Percentiles rank a stretch among this genome's conserved stretches.
phyloP scores from a whole-genome alignment of 1,139 yeast genomes.

The Lodderomyces orthopsilosis region DNA sequence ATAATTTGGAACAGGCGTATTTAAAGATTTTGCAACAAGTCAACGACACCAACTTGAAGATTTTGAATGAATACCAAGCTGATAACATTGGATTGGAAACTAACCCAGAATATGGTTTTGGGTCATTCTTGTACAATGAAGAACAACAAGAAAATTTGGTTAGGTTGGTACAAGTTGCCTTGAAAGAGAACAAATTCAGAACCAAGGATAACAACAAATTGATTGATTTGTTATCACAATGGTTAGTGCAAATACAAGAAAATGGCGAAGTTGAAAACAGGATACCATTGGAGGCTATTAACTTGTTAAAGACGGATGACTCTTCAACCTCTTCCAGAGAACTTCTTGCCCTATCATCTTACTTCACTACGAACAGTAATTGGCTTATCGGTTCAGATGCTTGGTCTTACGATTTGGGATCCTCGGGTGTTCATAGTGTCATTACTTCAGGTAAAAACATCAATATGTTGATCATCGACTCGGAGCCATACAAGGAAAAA shows the following conservation, averaged over 20 bases:
- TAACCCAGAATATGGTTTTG: slow-evolving; percentile 86
- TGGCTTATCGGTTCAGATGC: slow-evolving; percentile 96
- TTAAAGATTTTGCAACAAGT: slow-evolving; percentile 71
- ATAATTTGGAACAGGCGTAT: slow-evolving; percentile 72
- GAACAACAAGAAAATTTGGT: slow-evolving; percentile 50
- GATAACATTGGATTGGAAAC: slow-evolving; percentile 43
- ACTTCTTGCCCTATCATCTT: slow-evolving; percentile 45
- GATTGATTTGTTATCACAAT: slow-evolving; percentile 60
- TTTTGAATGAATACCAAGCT: slow-evolving; percentile 52
- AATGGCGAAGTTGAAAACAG: slow-evolving; percentile 26
- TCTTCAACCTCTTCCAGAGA: slow-evolving; percentile 37
- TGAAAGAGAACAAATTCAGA: slow-evolving; percentile 49
- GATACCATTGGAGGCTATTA: slow-evolving; percentile 33
- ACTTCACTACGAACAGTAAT: slow-evolving; percentile 48
- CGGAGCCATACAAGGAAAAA: slow-evolving; percentile 70
- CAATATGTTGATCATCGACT: slow-evolving; percentile 84
- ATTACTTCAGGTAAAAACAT: slow-evolving; percentile 73
- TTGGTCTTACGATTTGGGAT: slow-evolving; percentile 92
- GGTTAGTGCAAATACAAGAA: slow-evolving; percentile 54
- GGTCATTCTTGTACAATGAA: slow-evolving; percentile 61
- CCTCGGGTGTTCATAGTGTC: slow-evolving; percentile 87
- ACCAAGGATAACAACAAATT: slow-evolving; percentile 47
- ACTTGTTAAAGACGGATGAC: slow-evolving; percentile 41
- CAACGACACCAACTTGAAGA: slow-evolving; percentile 42
- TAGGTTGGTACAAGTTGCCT: slow-evolving; percentile 45